These are phyloP conservation scores for Cladosporium cucumerinum DNA, from an alignment of 2,329 filamentous ascomycete species.

Conservation along the genomic window DNA sequence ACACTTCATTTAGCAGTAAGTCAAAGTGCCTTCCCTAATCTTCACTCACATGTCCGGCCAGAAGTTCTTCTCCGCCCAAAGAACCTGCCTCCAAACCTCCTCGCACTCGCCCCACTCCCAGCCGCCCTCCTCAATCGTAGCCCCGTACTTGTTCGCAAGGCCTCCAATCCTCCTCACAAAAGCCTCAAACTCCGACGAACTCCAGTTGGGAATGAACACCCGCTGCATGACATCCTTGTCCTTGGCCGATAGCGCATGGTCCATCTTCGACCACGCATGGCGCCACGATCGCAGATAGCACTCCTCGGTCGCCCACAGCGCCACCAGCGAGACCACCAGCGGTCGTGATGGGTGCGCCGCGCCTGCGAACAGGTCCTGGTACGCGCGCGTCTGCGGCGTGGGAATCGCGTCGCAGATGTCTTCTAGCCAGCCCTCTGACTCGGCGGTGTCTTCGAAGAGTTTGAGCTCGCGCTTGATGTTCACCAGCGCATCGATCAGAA, in stretches of 20 bases:
- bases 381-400: conserved; percentile 38
- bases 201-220: conserved; percentile 52
- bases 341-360: conserved; percentile 49
- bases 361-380: conserved; percentile 58
- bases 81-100: conserved; percentile 46
- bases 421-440: conserved; percentile 44
- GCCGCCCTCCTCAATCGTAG: conserved; percentile 37
- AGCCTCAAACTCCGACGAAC: conserved; percentile 45
- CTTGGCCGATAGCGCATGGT: conserved; percentile 19
- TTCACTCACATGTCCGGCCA: conserved; percentile 40
- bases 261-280: conserved; percentile 40
- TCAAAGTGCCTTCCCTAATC: neutral
- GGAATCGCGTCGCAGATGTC: conserved; percentile 43
- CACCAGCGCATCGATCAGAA: conserved; percentile 61
- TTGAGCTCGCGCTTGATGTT: conserved; percentile 64
- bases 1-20: neutral
- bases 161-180: conserved; percentile 46
- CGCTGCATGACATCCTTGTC: conserved; percentile 47
- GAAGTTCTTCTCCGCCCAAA: conserved; percentile 48
- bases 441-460: conserved; percentile 63
- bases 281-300: conserved; percentile 49
- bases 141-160: conserved; percentile 47
- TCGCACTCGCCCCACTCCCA: conserved; percentile 50
- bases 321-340: conserved; percentile 64
- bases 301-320: conserved; percentile 72